Conservation (phyloP, 148 eudicot species). For the Arbutus unedo region DNA sequence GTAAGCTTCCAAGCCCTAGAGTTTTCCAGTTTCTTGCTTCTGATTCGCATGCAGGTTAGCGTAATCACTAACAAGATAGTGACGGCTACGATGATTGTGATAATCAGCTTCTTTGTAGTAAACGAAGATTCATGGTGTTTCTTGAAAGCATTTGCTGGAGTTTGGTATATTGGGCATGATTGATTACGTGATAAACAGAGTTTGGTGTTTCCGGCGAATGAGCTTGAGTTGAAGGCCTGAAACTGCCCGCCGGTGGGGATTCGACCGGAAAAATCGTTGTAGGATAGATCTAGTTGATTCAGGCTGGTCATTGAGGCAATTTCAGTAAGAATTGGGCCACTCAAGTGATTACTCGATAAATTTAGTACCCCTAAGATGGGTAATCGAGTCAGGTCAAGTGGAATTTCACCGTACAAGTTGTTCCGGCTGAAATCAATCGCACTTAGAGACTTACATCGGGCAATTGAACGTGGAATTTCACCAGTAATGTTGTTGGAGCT, state of each 20-base stretch:
- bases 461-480: conserved; percentile 34
- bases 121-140: conserved; percentile 22
- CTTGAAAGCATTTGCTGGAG: not conserved
- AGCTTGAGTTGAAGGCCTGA: conserved; percentile 32
- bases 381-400: conserved; percentile 25
- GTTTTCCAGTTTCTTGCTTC: conserved; percentile 38
- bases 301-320: conserved; percentile 32
- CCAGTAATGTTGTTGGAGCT: conserved; percentile 43
- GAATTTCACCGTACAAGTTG: conserved; percentile 38
- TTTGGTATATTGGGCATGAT: conserved; percentile 35
- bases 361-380: conserved; percentile 30
- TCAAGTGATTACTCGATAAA: conserved; percentile 38
- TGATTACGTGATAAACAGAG: conserved; percentile 33
- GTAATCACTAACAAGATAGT: conserved; percentile 23
- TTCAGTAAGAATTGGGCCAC: conserved; percentile 42
- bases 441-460: conserved; percentile 29
- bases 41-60: conserved; percentile 18
- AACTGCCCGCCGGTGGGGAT: conserved; percentile 42
- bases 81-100: conserved; percentile 23
- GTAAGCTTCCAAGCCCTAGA: conserved; percentile 73
- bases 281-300: conserved; percentile 41
- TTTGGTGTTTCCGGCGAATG: conserved; percentile 50
- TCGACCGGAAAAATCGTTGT: conserved; percentile 44
- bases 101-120: conserved; percentile 27
- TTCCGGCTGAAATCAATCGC: conserved; percentile 50